Conservation (phyloP, 176 grass and related monocot genomes). For the Oryza glumipatula region DNA sequence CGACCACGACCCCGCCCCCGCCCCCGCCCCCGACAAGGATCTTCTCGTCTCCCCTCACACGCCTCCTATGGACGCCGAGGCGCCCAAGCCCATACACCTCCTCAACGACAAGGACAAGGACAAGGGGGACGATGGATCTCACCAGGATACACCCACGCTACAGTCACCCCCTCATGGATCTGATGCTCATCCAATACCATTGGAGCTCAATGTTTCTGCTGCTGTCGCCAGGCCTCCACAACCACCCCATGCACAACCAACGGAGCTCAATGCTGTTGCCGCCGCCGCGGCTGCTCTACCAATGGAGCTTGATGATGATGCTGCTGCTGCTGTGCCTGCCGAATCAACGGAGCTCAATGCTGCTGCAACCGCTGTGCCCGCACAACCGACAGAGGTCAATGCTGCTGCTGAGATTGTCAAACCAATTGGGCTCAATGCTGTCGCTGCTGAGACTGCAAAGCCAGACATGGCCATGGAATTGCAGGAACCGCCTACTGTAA, state of each 20-base stretch:
- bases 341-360: background rate
- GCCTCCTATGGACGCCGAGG: conserved; percentile 49
- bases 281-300: background rate
- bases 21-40: conserved; percentile 17
- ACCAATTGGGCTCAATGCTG: background rate
- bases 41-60: conserved; percentile 40
- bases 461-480: background rate
- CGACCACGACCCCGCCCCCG: background rate
- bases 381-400: background rate
- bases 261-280: background rate
- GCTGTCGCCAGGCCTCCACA: background rate
- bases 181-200: background rate
- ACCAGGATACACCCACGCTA: background rate
- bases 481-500: background rate
- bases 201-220: background rate
- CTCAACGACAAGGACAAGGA: conserved; percentile 7
- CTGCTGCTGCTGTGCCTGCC: background rate
- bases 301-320: background rate
- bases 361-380: background rate
- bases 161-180: background rate
- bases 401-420: background rate
- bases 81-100: conserved; percentile 32
- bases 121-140: too few species aligned
- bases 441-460: background rate
- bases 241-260: background rate